phyloP scores from a whole-genome alignment of 257 asterid species.

The Misopates orontium region DNA sequence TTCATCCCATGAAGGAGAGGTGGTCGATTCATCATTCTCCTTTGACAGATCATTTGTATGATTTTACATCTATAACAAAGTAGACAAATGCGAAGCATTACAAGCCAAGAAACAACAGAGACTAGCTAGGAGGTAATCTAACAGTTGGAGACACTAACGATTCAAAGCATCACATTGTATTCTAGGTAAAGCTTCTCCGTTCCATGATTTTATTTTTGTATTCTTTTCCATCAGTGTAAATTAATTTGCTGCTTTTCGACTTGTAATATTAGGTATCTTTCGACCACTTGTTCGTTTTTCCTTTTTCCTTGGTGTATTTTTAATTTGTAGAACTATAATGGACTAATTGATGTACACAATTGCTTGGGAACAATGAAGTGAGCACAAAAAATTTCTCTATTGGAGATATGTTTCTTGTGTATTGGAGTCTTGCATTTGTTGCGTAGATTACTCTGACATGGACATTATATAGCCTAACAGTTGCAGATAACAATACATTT shows the following conservation, averaged over 20 bases:
- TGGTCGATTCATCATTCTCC: constrained; percentile 23
- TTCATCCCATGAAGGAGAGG: constrained; percentile 18
- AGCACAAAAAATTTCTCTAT: constrained; percentile 6
- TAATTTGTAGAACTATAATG: constrained; percentile 36
- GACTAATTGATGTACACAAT: constrained; percentile 31
- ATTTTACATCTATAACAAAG: constrained; percentile 32
- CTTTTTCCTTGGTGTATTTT: constrained; percentile 5
- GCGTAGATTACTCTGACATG: neutral
- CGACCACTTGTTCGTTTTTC: constrained; percentile 2
- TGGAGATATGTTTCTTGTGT: neutral
- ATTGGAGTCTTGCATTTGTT: neutral
- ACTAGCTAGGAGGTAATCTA: constrained; percentile 40
- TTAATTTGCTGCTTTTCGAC: constrained; percentile 27
- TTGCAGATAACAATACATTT: too few relatives aligned
- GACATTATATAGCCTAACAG: neutral
- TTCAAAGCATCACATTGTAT: constrained; percentile 20
- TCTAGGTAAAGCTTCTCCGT: constrained; percentile 29
- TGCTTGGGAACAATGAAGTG: constrained; percentile 14
- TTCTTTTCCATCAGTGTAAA: constrained; percentile 34
- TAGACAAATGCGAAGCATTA: constrained; percentile 31
- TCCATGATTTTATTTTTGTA: constrained; percentile 18
- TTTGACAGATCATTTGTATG: constrained; percentile 22
- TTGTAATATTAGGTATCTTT: constrained; percentile 23
- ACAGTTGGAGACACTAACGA: constrained; percentile 43
- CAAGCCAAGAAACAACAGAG: constrained; percentile 26